Percentiles rank a stretch among this genome's conserved stretches.
Conservation (phyloP, 495 filamentous ascomycete species). For the Aspergillus haitiensis region DNA sequence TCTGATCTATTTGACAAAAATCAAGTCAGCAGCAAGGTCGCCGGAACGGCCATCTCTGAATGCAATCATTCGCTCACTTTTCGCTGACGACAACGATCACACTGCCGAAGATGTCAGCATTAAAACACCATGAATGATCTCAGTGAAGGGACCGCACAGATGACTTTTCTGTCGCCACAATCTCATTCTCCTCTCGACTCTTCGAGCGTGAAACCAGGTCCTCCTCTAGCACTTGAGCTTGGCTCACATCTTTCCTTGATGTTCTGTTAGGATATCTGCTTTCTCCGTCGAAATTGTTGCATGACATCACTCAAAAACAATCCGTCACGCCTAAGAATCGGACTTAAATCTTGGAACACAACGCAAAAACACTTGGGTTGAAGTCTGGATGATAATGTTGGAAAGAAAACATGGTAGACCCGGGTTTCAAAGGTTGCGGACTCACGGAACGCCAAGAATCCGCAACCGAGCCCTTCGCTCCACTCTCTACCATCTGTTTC, state of each 20-base stretch:
- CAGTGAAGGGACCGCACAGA: neutral
- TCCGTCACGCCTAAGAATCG: too few species aligned
- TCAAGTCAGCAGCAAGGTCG: neutral
- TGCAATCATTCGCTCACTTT: neutral
- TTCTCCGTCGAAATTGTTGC: too few species aligned
- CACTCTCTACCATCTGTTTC: too few species aligned
- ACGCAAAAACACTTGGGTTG: too few species aligned
- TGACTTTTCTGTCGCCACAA: neutral
- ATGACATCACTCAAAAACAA: too few species aligned
- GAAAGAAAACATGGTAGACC: too few species aligned
- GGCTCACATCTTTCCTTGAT: too few species aligned
- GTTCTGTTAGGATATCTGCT: too few species aligned
- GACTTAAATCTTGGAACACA: too few species aligned
- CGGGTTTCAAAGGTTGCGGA: neutral
- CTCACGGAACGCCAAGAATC: neutral
- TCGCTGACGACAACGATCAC: conserved; percentile 17
- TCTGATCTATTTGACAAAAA: conserved; percentile 8
- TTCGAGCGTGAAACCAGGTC: neutral
- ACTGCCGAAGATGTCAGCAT: conserved; percentile 4
- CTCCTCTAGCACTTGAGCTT: neutral
- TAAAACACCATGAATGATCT: neutral
- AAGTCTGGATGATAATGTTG: too few species aligned
- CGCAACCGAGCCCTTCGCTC: neutral
- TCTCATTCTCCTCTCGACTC: neutral
- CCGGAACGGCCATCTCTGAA: neutral